A percentile compares a stretch with the other conserved stretches of the same genome.
These are phyloP conservation scores for Zarea fungicola DNA, from an alignment of 2,329 filamentous ascomycete genomes.

Conservation along the genomic window DNA sequence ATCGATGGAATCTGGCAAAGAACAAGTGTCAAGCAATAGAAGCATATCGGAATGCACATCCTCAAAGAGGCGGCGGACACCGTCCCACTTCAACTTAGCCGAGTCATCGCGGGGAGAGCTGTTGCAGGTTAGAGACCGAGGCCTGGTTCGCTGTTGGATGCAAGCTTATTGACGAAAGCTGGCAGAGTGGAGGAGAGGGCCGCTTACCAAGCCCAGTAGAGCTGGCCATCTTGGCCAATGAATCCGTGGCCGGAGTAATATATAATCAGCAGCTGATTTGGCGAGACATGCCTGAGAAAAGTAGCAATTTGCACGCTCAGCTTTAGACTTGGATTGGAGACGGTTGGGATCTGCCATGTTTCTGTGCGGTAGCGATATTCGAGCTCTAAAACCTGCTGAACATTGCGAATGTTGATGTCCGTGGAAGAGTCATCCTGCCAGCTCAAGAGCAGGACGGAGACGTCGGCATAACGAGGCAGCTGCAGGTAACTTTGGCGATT, in stretches of 20 bases:
- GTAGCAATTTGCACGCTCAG: constrained; percentile 55
- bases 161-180: no score
- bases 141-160: no score
- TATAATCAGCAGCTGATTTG: constrained; percentile 58
- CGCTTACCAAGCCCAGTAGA: constrained; percentile 64
- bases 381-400: constrained; percentile 55
- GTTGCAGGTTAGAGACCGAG: constrained; percentile 46
- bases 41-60: constrained; percentile 60
- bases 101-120: constrained; percentile 49
- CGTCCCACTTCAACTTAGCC: constrained; percentile 58
- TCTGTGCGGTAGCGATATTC: constrained; percentile 57
- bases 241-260: constrained; percentile 61
- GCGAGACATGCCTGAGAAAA: constrained; percentile 52
- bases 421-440: constrained; percentile 57
- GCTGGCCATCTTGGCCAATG: constrained; percentile 52
- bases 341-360: constrained; percentile 55
- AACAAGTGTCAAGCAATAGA: constrained; percentile 57
- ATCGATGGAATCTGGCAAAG: constrained; percentile 45
- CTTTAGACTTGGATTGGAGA: constrained; percentile 55
- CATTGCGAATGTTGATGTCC: constrained; percentile 47
- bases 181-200: constrained; percentile 1
- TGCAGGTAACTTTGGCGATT: constrained; percentile 54
- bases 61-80: constrained; percentile 57
- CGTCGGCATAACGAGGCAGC: constrained; percentile 42
- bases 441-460: constrained; percentile 55